Percentiles rank a stretch among this genome's conserved stretches.
phyloP scores from a whole-genome alignment of 208 protist species.

The Leishmania lainsoni region DNA sequence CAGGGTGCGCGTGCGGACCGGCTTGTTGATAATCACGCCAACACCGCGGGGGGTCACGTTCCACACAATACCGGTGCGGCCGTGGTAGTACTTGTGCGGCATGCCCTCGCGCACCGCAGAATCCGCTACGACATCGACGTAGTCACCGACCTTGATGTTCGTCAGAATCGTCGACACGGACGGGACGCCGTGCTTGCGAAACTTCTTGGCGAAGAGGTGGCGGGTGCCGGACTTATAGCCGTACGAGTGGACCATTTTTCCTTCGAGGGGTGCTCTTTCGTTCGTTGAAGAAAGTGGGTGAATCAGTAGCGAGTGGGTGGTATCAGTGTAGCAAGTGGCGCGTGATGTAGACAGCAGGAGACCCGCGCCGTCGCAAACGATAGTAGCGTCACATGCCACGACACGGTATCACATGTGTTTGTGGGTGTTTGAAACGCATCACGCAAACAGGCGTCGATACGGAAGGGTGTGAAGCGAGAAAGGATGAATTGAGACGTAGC shows the following conservation, averaged over 20 bases:
- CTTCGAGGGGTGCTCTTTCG: conserved; percentile 1
- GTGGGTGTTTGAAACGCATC: neutral
- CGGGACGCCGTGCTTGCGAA: conserved; percentile 95
- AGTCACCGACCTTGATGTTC: conserved; percentile 98
- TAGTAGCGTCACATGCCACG: neutral
- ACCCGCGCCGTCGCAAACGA: neutral
- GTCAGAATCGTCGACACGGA: conserved; percentile 96
- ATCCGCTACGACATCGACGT: conserved; percentile 99
- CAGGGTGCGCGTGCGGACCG: conserved; percentile 96
- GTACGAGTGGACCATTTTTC: conserved; percentile 92
- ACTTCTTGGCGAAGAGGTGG: conserved; percentile 97
- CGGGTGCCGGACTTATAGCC: conserved; percentile 98
- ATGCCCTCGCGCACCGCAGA: conserved; percentile 99
- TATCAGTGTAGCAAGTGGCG: neutral
- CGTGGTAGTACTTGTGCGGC: conserved; percentile 99
- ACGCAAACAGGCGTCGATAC: neutral
- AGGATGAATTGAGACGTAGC: neutral
- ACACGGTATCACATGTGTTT: neutral
- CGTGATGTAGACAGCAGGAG: neutral
- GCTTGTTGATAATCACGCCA: conserved; percentile 99
- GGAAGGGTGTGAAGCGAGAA: neutral
- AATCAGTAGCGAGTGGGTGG: neutral
- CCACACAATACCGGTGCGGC: conserved; percentile 99
- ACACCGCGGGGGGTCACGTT: conserved; percentile 99
- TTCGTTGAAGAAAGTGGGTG: conserved; percentile 5